Base-by-base conservation (phyloP, 139 green algal species). In the Nannochloris sp. region DNA sequence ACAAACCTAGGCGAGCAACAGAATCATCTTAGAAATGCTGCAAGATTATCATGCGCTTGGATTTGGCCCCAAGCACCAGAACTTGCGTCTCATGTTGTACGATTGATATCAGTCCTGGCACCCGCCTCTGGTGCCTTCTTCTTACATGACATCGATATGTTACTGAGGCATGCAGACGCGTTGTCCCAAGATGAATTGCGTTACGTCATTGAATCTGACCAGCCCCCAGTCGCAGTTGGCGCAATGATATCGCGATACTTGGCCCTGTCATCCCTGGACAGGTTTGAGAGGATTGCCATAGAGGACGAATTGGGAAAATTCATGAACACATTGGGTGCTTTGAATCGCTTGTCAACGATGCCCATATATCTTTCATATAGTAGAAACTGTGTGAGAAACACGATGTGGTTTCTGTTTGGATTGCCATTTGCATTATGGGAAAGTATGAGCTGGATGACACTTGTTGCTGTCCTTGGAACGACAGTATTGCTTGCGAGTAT, bases 401-500 rank as follows among this genome's bases (percentile, higher is more conserved):
- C 91, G 45, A 67, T 89, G 20, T 61, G 84, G 20, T 92, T 79
- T 75, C 59, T 88, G 25, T 75, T 65, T 14, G 64, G 82, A 37
- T 67, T 92, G 61, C 85, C 85, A 25, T 82, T 92, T 49, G 50
- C 30, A 8, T 28, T 76, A 6, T 76, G 55, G 51, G 5, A 6
- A 4, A 57, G 48, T 62, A 44, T 40, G 9, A 10, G 16, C 1
- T 76, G 62, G 69, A 25, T 66, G 30, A 48, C 56, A 26, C 16
- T 76, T 2, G 59, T 61, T 29, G 30, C 40, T 26, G 23, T 56
- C 4, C 30, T 53, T 2, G 56, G 60, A 1, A 36, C 69, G 8
- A 53, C 44, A 13, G 62, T 71, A 40, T 30, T 76, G 56, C 53
- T 76, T 23, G 31, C 62, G 30, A 61, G 69, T 16, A 70, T 75